These are phyloP conservation scores for Coelomomyces lativittatus DNA, from an alignment of 371 early-diverging fungal genomes.

Conservation along the genomic window DNA sequence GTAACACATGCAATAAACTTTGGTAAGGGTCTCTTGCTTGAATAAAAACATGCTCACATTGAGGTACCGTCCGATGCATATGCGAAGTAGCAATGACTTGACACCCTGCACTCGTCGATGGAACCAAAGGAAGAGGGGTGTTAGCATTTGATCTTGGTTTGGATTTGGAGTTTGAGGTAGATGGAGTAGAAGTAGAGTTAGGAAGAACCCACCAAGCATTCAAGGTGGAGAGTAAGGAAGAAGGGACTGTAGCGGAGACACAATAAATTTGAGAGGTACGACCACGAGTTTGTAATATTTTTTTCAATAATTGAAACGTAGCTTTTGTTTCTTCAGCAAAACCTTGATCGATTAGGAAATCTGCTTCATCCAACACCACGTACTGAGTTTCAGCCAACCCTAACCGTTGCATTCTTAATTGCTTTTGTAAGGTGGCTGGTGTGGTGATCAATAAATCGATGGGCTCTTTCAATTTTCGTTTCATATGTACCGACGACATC, in stretches of 20 bases:
- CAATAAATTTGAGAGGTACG: too few species aligned
- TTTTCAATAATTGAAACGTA: neutral
- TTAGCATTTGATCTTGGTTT: neutral
- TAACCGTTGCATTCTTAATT: neutral
- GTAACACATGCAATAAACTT: neutral
- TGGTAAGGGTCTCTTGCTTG: neutral
- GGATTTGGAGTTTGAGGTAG: neutral
- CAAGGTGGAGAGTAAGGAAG: neutral
- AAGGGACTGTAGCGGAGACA: neutral
- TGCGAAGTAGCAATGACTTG: neutral
- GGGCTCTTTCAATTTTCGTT: neutral
- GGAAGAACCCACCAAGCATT: too few species aligned
- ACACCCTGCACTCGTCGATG: neutral
- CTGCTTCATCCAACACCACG: constrained; percentile 1
- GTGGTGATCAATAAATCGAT: constrained; percentile 1
- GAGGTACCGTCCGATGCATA: neutral
- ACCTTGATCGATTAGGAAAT: constrained; percentile 1
- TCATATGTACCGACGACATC: neutral
- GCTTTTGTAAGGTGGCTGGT: neutral
- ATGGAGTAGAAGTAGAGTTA: neutral
- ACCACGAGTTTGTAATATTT: neutral
- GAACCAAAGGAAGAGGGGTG: neutral
- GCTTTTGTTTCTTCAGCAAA: neutral
- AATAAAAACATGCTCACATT: neutral
- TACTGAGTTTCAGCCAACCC: neutral